Percentiles rank a stretch among this genome's conserved stretches.
Evolutionary conservation across 2,329 filamentous ascomycete species (phyloP).

Genomic region (Metarhizium anisopliae): DNA sequence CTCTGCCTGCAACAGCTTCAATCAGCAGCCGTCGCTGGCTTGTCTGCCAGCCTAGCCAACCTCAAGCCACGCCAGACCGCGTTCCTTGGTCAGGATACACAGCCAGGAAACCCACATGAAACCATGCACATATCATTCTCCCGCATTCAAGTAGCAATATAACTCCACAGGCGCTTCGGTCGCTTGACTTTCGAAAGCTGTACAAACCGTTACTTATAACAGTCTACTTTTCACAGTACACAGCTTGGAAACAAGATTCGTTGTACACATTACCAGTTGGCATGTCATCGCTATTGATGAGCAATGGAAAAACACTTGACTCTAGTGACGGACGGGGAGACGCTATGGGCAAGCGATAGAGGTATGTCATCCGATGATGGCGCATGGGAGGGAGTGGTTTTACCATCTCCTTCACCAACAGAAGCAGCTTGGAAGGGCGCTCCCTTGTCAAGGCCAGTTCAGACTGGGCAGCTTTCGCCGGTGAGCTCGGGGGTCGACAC

Average conservation of each 20-base stretch:
- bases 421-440: constrained; percentile 20
- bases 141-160: constrained; percentile 1
- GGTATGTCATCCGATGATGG: constrained; percentile 36
- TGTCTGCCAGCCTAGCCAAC: constrained; percentile 1
- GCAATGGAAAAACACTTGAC: constrained; percentile 38
- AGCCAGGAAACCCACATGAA: background rate
- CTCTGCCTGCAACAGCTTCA: constrained; percentile 16
- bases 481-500: constrained; percentile 42
- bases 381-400: constrained; percentile 15
- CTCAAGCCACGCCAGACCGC: constrained; percentile 12
- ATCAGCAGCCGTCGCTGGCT: constrained; percentile 20
- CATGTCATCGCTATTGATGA: constrained; percentile 34
- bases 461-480: constrained; percentile 42
- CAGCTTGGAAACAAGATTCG: background rate
- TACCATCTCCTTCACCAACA: constrained; percentile 24
- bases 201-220: background rate
- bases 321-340: constrained; percentile 31
- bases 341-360: constrained; percentile 36
- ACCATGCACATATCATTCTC: constrained; percentile 3
- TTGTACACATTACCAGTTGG: constrained; percentile 10
- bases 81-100: constrained; percentile 7
- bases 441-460: constrained; percentile 20
- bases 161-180: background rate
- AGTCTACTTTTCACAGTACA: constrained; percentile 6
- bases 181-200: background rate